Evolutionary conservation across 805 yeast genomes (phyloP).

Genomic region (Wickerhamomyces mucosus): DNA sequence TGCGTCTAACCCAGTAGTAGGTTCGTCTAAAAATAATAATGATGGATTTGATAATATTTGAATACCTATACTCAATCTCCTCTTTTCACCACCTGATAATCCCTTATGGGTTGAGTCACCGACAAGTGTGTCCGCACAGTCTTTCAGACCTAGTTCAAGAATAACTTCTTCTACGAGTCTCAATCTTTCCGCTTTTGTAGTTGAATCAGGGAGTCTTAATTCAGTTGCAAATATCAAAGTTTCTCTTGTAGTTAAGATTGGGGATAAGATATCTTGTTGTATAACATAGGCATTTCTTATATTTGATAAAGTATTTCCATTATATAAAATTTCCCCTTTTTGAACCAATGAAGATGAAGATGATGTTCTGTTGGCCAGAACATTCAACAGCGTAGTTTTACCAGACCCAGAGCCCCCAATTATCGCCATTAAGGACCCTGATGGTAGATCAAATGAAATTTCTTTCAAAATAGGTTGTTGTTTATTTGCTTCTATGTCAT

Average conservation of each 20-base stretch:
- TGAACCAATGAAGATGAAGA: constrained; percentile 23
- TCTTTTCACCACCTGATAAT: constrained; percentile 78
- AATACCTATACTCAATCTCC: constrained; percentile 74
- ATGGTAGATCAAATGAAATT: constrained; percentile 52
- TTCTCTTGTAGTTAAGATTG: constrained; percentile 66
- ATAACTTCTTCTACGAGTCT: constrained; percentile 53
- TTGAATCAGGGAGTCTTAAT: constrained; percentile 46
- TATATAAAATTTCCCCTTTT: constrained; percentile 31
- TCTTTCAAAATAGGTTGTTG: constrained; percentile 7
- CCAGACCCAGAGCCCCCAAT: constrained; percentile 91
- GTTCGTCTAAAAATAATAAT: constrained; percentile 72
- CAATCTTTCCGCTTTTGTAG: constrained; percentile 31
- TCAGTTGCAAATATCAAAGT: constrained; percentile 68
- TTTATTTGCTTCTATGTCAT: neutral
- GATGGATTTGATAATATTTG: constrained; percentile 75
- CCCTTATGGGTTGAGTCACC: constrained; percentile 46
- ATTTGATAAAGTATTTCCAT: constrained; percentile 16
- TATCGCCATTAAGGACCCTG: constrained; percentile 68
- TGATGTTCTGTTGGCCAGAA: constrained; percentile 42
- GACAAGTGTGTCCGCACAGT: constrained; percentile 54
- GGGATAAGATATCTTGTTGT: constrained; percentile 67
- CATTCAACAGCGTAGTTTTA: constrained; percentile 71
- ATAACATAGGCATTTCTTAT: constrained; percentile 50
- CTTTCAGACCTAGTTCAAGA: constrained; percentile 59
- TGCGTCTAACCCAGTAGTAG: constrained; percentile 84